A percentile compares a stretch with the other conserved stretches of the same genome.
phyloP scores from a whole-genome alignment of 2,329 filamentous ascomycete genomes.

The Sclerotinia borealis region DNA sequence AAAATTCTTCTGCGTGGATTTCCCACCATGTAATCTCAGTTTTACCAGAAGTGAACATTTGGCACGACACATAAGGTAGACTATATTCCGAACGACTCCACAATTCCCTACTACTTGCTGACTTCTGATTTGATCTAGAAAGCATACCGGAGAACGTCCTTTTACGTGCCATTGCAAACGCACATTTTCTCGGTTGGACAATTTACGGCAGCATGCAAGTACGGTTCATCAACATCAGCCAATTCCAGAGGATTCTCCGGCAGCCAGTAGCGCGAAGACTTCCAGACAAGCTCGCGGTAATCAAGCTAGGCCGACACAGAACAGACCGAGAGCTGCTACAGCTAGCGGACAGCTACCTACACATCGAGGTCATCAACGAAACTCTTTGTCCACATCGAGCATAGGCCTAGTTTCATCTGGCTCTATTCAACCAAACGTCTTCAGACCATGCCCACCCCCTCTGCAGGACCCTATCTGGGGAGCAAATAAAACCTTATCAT shows the following conservation, averaged over 20 bases:
- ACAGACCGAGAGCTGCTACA: constrained; percentile 70
- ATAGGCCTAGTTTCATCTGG: constrained; percentile 66
- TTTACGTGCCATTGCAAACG: constrained; percentile 95
- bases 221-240: constrained; percentile 98
- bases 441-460: constrained; percentile 69
- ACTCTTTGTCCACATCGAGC: constrained; percentile 79
- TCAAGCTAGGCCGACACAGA: constrained; percentile 66
- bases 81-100: background rate
- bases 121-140: constrained; percentile 46
- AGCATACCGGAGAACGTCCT: constrained; percentile 94
- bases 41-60: constrained; percentile 96
- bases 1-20: constrained; percentile 93
- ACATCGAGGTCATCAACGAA: constrained; percentile 71
- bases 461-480: constrained; percentile 68
- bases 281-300: constrained; percentile 89
- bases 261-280: constrained; percentile 85
- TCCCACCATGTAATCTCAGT: constrained; percentile 86
- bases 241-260: constrained; percentile 87
- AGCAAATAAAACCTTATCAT: constrained; percentile 40
- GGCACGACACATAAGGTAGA: constrained; percentile 82
- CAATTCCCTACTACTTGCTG: constrained; percentile 21
- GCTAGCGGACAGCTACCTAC: constrained; percentile 66
- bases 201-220: constrained; percentile 91
- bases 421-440: constrained; percentile 46
- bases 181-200: constrained; percentile 89